phyloP scores from a whole-genome alignment of 140 eudicot species.

The Oenanthe javanica region DNA sequence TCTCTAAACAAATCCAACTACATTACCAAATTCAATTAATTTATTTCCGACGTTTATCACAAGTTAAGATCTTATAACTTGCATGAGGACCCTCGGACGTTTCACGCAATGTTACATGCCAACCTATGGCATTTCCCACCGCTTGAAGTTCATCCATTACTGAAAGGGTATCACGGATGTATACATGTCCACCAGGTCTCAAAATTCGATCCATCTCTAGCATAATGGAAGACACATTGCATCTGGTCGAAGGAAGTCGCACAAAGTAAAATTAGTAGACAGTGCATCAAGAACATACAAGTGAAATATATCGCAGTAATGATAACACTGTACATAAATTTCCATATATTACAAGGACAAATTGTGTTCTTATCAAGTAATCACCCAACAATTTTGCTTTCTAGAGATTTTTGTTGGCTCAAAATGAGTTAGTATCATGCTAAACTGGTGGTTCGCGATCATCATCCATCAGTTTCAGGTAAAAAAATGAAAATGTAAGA shows the following conservation, averaged over 20 bases:
- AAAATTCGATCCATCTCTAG: conserved; percentile 83
- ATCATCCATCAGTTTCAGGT: background rate
- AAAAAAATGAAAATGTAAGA: background rate
- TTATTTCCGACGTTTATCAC: conserved; percentile 35
- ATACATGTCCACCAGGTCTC: conserved; percentile 81
- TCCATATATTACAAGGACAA: background rate
- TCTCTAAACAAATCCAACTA: background rate
- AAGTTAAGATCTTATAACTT: conserved; percentile 48
- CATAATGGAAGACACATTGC: conserved; percentile 66
- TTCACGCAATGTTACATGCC: conserved; percentile 56
- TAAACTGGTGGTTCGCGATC: background rate
- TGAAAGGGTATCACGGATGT: conserved; percentile 62
- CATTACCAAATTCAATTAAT: background rate
- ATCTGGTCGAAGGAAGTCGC: conserved; percentile 29
- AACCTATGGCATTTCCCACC: conserved; percentile 67
- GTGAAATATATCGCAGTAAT: background rate
- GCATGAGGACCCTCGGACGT: conserved; percentile 84
- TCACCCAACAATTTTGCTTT: background rate
- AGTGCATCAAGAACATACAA: background rate
- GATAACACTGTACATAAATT: background rate
- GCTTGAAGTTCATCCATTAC: conserved; percentile 62
- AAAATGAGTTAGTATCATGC: background rate
- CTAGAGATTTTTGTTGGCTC: too few species aligned
- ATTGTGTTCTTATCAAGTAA: background rate
- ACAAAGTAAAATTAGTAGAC: background rate